Base-by-base conservation (phyloP, 306 rosid genomes). In the Oemleria cerasiformis region DNA sequence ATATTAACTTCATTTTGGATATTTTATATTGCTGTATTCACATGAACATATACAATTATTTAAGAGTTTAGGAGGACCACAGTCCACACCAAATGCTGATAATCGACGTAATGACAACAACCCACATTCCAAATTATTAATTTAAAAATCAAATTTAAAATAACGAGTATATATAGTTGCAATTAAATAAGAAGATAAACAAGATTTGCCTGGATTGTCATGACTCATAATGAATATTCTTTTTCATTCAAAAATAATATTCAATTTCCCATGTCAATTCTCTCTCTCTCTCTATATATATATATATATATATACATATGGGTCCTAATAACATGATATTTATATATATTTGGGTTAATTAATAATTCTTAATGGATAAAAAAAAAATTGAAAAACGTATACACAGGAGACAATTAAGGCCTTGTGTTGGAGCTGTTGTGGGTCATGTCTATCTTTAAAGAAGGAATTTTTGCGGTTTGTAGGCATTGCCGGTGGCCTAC, bases 71-170 rank as follows among this genome's bases (percentile, higher is more conserved):
- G 40, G 51, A 43, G 54, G 58, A 45, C 71, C 78, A 79, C 25
- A 56, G 72, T 75, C 72, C 43, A 68, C 41, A 66, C 19, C 30
- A 64, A 55, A 50, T 72, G 58, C 12, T 62, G 50, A 59, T 44
- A 66, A 78, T 58, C 61, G 55, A 7, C 64, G 44, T 17, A 34
- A 47, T 51, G 67, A 78, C 54, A 73, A 70, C 78, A 73, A 73
- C 71, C 67, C 64, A 68, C 82, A 73, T 78, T 78, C 78, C 78
- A 36, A 73, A 68, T 20, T 50, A 68, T 17, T 51, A 36, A 58
- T 67, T 25, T 34, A 66, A 61, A 61, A 61, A 16, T 4, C 23
- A 38, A 7, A 15, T 60, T 60, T 56, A 14, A 7, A 4, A 34
- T 61, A 12, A 38, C 39, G 39, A 61, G 25, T 14, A 21, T 9